These are phyloP conservation scores for Podaxis pistillaris DNA, from an alignment of 768 basidiomycete genomes.

Conservation along the genomic window DNA sequence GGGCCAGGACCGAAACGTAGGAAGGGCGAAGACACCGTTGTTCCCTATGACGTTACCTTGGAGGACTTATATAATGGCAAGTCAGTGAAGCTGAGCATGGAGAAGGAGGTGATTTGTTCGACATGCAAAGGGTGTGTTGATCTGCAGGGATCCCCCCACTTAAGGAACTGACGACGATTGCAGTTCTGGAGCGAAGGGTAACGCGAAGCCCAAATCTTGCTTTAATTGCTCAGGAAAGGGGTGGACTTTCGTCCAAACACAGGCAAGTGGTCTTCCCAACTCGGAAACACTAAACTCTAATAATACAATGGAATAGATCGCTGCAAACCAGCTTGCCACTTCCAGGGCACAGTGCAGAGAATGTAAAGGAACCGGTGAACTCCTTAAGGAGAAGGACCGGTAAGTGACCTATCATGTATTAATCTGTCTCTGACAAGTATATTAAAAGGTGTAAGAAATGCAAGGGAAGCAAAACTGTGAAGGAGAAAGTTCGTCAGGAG, in stretches of 20 bases:
- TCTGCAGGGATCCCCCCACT: constrained; percentile 7
- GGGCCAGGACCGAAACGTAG: constrained; percentile 50
- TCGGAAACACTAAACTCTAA: background rate
- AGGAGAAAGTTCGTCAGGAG: constrained; percentile 88
- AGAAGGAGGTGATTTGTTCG: constrained; percentile 78
- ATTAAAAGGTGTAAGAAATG: constrained; percentile 87
- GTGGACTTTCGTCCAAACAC: constrained; percentile 59
- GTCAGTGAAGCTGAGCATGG: constrained; percentile 83
- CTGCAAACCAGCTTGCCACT: constrained; percentile 30
- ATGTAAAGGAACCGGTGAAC: constrained; percentile 68
- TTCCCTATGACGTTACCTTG: constrained; percentile 81
- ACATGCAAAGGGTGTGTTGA: constrained; percentile 72
- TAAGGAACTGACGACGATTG: constrained; percentile 14
- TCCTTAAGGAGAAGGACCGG: constrained; percentile 83
- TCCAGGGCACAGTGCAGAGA: constrained; percentile 61
- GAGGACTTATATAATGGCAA: constrained; percentile 95
- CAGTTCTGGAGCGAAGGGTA: constrained; percentile 80
- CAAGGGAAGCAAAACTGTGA: constrained; percentile 79
- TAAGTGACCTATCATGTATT: constrained; percentile 29
- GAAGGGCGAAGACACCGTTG: constrained; percentile 70
- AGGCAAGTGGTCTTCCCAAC: constrained; percentile 32
- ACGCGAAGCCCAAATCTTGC: constrained; percentile 84
- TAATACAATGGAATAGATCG: background rate
- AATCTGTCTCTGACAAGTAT: constrained; percentile 9
- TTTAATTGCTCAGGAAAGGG: constrained; percentile 83